Conservation (phyloP, 176 grass and related monocot genomes). For the Triticum monococcum region DNA sequence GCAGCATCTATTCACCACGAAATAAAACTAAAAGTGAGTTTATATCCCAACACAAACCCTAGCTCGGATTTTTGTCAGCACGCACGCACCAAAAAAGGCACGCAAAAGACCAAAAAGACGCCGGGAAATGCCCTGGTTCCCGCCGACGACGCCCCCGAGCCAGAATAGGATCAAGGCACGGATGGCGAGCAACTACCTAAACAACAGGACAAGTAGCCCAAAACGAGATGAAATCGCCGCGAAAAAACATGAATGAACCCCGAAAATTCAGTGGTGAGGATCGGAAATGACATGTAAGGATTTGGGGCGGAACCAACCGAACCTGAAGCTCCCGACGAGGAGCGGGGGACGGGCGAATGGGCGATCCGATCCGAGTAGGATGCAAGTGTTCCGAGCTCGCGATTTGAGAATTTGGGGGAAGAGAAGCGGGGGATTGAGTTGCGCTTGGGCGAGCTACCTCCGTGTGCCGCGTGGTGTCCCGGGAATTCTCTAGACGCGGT, state of each 20-base stretch:
- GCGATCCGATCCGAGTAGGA: slow-evolving; percentile 1
- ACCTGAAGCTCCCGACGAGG: neutral
- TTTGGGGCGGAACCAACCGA: neutral
- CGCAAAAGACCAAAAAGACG: neutral
- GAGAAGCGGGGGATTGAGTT: neutral
- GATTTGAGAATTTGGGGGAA: neutral
- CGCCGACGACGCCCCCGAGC: neutral
- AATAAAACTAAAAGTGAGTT: neutral
- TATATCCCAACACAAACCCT: neutral
- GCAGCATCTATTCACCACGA: neutral
- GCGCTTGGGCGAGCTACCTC: neutral
- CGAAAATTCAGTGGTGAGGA: neutral
- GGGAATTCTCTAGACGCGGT: neutral
- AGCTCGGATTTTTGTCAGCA: neutral
- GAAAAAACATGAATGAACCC: neutral
- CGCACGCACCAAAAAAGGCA: neutral
- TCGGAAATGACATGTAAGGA: neutral
- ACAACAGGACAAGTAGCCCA: too few species aligned
- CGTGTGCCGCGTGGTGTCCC: neutral
- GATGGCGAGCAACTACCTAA: neutral
- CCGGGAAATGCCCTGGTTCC: neutral
- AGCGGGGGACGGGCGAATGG: neutral
- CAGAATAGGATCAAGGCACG: neutral
- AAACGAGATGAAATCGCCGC: neutral
- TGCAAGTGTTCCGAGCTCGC: neutral